These are phyloP conservation scores for Penicillium nordicum DNA, from an alignment of 2,329 filamentous ascomycete genomes.

Conservation along the genomic window DNA sequence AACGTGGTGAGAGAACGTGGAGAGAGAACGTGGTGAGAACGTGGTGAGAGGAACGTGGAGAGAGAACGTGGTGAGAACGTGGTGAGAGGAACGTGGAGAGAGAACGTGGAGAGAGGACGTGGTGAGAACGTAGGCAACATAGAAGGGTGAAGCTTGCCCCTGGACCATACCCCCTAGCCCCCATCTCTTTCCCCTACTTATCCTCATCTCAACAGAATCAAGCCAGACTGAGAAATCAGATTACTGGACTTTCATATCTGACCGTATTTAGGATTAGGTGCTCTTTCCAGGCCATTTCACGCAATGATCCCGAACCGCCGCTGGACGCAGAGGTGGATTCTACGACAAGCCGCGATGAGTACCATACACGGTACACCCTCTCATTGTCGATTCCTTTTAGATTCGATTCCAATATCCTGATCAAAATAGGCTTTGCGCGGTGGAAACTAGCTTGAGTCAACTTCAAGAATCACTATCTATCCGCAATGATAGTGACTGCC, in stretches of 20 bases:
- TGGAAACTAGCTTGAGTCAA: background rate
- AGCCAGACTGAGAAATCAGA: background rate
- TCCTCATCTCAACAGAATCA: too few species aligned
- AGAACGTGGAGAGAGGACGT: too few species aligned
- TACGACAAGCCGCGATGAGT: background rate
- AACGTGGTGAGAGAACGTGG: too few species aligned
- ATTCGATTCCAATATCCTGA: background rate
- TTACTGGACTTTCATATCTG: background rate
- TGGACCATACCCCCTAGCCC: too few species aligned
- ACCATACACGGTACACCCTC: background rate
- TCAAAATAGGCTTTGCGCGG: background rate
- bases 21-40: too few species aligned
- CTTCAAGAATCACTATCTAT: background rate
- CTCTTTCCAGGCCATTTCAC: background rate
- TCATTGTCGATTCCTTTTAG: accelerated
- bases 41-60: too few species aligned
- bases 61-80: too few species aligned
- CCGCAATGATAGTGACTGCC: background rate
- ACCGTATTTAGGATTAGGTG: background rate
- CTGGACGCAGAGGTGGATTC: background rate
- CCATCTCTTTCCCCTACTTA: too few species aligned
- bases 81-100: too few species aligned
- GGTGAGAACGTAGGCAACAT: too few species aligned
- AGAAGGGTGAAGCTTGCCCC: too few species aligned
- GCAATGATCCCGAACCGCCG: background rate